These are phyloP conservation scores for Apiospora rasikravindrae DNA, from an alignment of 2,329 filamentous ascomycete genomes.

Conservation along the genomic window DNA sequence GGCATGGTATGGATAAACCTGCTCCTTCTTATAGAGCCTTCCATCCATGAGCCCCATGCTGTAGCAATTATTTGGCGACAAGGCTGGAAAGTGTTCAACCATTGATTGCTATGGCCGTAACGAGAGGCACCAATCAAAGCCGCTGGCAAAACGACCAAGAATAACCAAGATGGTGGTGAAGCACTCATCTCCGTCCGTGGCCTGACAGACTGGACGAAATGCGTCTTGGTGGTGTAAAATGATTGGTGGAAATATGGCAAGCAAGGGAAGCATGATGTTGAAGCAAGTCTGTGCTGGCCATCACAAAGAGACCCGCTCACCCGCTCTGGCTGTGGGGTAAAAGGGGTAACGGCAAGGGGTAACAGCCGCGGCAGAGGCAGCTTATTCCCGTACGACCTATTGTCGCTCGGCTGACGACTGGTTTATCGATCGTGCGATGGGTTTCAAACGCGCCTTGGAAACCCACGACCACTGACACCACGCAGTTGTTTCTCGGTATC, in stretches of 20 bases:
- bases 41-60: not conserved
- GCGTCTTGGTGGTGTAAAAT: constrained; percentile 11
- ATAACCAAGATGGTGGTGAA: not conserved
- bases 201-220: not conserved
- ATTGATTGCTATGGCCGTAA: not conserved
- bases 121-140: not conserved
- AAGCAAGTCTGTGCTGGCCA: constrained; percentile 5
- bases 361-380: not conserved
- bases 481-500: too few species aligned
- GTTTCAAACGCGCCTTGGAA: not conserved
- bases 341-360: not conserved
- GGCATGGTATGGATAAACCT: not conserved
- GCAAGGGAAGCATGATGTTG: not conserved
- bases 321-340: not conserved
- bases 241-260: not conserved
- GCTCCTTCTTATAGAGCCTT: not conserved
- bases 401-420: not conserved
- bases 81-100: not conserved
- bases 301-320: not conserved
- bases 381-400: not conserved
- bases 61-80: not conserved
- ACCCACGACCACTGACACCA: not conserved
- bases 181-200: not conserved
- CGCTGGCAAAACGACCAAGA: not conserved
- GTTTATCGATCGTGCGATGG: not conserved